These are phyloP conservation scores for Mallotus nudiflorus DNA, from an alignment of 345 rosid genomes.

Conservation along the genomic window DNA sequence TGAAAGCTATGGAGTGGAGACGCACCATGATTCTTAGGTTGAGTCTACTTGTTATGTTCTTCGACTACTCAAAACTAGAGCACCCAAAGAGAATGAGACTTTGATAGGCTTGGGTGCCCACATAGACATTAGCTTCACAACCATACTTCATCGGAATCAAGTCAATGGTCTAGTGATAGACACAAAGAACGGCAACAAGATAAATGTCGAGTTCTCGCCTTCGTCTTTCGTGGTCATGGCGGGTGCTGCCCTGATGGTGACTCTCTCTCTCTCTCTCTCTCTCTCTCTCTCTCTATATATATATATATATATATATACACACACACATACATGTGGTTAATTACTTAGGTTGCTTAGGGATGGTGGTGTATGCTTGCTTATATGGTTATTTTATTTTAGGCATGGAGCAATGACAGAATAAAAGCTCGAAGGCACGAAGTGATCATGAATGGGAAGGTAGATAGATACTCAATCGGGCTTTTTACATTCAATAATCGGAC, in stretches of 20 bases:
- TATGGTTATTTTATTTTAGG: no score
- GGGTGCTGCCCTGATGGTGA: slow-evolving; percentile 63
- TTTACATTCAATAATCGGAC: slow-evolving; percentile 45
- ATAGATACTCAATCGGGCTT: slow-evolving; percentile 46
- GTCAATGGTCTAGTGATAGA: slow-evolving; percentile 54
- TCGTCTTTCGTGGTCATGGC: slow-evolving; percentile 52
- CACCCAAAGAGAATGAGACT: slow-evolving; percentile 35
- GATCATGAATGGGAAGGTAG: slow-evolving; percentile 35
- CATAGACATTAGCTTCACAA: slow-evolving; percentile 56
- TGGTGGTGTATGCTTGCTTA: no score
- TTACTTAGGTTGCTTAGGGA: neutral
- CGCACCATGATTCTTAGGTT: slow-evolving; percentile 36
- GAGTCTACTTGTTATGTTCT: slow-evolving; percentile 42
- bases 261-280: no score
- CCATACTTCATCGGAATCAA: slow-evolving; percentile 58
- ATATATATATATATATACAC: neutral
- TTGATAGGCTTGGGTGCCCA: slow-evolving; percentile 48
- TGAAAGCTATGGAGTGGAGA: slow-evolving; percentile 60
- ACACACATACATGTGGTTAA: neutral
- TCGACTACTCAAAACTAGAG: slow-evolving; percentile 47
- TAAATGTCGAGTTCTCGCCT: slow-evolving; percentile 42
- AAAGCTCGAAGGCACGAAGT: slow-evolving; percentile 49
- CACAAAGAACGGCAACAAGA: slow-evolving; percentile 45
- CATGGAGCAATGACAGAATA: slow-evolving; percentile 60
- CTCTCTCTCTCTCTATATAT: no score